Percentiles rank a stretch among this genome's conserved stretches.
phyloP scores from a whole-genome alignment of 164 flowering plant species.

The Kingdonia uniflora region DNA sequence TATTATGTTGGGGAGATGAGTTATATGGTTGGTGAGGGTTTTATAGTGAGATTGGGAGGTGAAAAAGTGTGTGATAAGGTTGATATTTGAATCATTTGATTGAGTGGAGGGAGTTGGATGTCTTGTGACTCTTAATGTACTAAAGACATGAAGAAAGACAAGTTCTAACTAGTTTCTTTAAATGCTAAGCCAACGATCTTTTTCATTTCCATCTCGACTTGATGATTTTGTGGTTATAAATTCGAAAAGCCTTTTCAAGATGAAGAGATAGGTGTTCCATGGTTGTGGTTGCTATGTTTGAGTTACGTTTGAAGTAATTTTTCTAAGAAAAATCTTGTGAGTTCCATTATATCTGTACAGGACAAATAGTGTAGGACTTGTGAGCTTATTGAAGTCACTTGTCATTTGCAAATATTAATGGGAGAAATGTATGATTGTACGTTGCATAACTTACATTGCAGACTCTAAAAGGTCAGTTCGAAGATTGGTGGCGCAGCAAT shows the following conservation, averaged over 20 bases:
- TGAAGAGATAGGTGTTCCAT: neutral
- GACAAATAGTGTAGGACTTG: too few relatives aligned
- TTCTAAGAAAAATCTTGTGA: neutral
- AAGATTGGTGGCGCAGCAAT: too few relatives aligned
- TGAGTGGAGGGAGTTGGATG: constrained; percentile 1
- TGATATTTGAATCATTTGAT: neutral
- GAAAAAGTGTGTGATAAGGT: neutral
- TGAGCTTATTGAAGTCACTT: too few relatives aligned
- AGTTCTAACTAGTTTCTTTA: neutral
- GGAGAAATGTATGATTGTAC: too few relatives aligned
- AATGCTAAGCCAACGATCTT: neutral
- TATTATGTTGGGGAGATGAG: neutral
- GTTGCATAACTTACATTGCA: too few relatives aligned
- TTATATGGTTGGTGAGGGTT: constrained; percentile 1
- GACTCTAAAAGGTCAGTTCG: too few relatives aligned
- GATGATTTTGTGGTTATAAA: constrained; percentile 1
- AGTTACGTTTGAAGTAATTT: neutral
- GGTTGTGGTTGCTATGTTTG: neutral
- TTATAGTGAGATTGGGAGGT: neutral
- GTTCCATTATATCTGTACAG: too few relatives aligned
- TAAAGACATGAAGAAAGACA: neutral
- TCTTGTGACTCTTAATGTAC: neutral
- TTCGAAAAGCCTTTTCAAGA: neutral
- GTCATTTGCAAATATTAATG: too few relatives aligned
- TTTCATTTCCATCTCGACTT: neutral